These are phyloP conservation scores for Linderina pennispora DNA, from an alignment of 192 early-diverging fungal species.

Conservation along the genomic window DNA sequence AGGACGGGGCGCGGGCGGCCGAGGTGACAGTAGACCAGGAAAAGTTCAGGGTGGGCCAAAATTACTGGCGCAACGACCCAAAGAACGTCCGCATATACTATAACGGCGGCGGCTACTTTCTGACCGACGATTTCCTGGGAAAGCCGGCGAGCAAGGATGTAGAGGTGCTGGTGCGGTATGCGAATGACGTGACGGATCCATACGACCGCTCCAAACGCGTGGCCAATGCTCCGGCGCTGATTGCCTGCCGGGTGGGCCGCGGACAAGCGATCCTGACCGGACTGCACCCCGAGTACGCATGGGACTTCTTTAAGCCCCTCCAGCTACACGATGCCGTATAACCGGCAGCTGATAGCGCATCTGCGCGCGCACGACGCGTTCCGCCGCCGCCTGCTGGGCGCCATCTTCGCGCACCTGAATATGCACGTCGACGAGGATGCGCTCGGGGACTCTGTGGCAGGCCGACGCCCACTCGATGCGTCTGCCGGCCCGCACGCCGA, in stretches of 20 bases:
- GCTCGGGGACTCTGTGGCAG: slow-evolving; percentile 10
- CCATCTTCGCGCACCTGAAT: slow-evolving; percentile 50
- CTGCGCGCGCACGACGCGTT: slow-evolving; percentile 45
- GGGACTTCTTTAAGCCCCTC: slow-evolving; percentile 49
- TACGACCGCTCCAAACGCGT: slow-evolving; percentile 18
- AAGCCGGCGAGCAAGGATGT: slow-evolving; percentile 11
- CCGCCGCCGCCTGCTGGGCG: slow-evolving; percentile 51
- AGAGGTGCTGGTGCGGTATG: slow-evolving; percentile 34
- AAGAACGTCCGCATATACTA: slow-evolving; percentile 50
- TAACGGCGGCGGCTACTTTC: slow-evolving; percentile 71
- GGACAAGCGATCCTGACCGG: slow-evolving; percentile 70
- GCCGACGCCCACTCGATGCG: slow-evolving; percentile 16
- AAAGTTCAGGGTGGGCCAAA: slow-evolving; percentile 13
- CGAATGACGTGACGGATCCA: slow-evolving; percentile 35
- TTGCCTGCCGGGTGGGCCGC: slow-evolving; percentile 61
- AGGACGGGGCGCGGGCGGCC: slow-evolving; percentile 65
- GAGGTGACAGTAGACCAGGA: slow-evolving; percentile 36
- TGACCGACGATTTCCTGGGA: slow-evolving; percentile 27
- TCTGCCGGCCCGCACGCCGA: slow-evolving; percentile 17
- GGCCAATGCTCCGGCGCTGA: slow-evolving; percentile 49
- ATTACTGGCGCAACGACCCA: slow-evolving; percentile 39
- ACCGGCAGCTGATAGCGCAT: slow-evolving; percentile 44
- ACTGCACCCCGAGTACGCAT: slow-evolving; percentile 78
- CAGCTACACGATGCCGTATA: slow-evolving; percentile 42
- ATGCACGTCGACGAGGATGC: slow-evolving; percentile 57